These are phyloP conservation scores for Fusarium sp. DNA, from an alignment of 2,329 filamentous ascomycete species.

Conservation along the genomic window DNA sequence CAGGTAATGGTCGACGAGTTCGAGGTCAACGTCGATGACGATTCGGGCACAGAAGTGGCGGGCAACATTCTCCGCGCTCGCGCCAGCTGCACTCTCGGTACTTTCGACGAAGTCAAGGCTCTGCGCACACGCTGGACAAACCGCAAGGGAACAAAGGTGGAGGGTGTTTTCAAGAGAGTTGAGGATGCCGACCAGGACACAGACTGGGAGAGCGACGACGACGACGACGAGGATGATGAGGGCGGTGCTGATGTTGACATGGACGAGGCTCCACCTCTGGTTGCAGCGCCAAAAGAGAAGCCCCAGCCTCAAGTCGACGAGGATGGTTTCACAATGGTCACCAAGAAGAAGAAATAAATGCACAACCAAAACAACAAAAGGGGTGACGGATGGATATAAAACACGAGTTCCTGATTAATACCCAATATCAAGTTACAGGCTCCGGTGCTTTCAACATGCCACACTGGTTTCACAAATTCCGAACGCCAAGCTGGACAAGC, in stretches of 20 bases:
- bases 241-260: slow-evolving; percentile 73
- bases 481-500: slow-evolving; percentile 52
- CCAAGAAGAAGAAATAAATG: slow-evolving; percentile 68
- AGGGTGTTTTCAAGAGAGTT: slow-evolving; percentile 68
- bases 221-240: slow-evolving; percentile 71
- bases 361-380: slow-evolving; percentile 26
- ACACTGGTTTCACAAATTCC: slow-evolving; percentile 46
- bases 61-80: slow-evolving; percentile 77
- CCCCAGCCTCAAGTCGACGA: slow-evolving; percentile 80
- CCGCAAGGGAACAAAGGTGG: slow-evolving; percentile 70
- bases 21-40: slow-evolving; percentile 91
- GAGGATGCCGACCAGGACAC: slow-evolving; percentile 69
- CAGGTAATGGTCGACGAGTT: slow-evolving; percentile 98
- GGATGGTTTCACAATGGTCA: slow-evolving; percentile 84
- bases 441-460: slow-evolving; percentile 35
- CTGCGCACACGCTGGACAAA: slow-evolving; percentile 74
- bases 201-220: slow-evolving; percentile 73
- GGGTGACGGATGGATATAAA: slow-evolving; percentile 17
- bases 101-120: slow-evolving; percentile 73
- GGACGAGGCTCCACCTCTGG: slow-evolving; percentile 75
- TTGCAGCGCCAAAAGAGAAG: slow-evolving; percentile 71
- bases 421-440: slow-evolving; percentile 46
- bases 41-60: slow-evolving; percentile 81
- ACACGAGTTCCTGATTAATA: slow-evolving; percentile 46
- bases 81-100: slow-evolving; percentile 73